These are phyloP conservation scores for Tuctoria greenei DNA, from an alignment of 176 grass and related monocot species.

Conservation along the genomic window DNA sequence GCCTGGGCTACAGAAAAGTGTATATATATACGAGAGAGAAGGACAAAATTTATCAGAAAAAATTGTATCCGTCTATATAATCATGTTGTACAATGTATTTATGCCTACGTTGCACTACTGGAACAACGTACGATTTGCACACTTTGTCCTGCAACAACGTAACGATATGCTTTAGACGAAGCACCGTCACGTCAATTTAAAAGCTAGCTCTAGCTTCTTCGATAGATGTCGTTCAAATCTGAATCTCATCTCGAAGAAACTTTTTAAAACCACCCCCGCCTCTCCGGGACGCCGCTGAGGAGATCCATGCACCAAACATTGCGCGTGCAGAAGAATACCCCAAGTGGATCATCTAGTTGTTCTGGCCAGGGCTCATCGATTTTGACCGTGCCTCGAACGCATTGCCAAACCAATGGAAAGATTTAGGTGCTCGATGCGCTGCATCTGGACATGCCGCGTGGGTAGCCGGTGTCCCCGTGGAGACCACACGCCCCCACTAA, in stretches of 20 bases:
- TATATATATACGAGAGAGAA: background rate
- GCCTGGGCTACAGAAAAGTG: background rate
- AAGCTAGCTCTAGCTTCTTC: too few species aligned
- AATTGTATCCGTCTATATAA: background rate
- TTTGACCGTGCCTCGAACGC: background rate
- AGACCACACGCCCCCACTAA: slow-evolving; percentile 32
- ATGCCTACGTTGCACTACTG: background rate
- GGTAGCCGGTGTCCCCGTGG: background rate
- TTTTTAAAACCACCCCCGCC: background rate
- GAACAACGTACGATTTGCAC: background rate
- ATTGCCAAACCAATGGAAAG: background rate
- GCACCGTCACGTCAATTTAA: background rate
- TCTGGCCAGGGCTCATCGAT: background rate
- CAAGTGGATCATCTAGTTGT: background rate
- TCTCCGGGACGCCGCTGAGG: background rate
- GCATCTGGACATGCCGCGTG: background rate
- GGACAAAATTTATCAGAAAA: background rate
- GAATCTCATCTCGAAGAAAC: background rate
- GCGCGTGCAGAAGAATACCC: background rate
- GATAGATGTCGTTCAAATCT: background rate
- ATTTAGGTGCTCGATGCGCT: background rate
- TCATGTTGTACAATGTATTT: background rate
- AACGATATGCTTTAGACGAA: background rate
- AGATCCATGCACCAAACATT: background rate
- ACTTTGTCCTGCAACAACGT: background rate